Base-by-base conservation (phyloP, 202 grass and related monocot species). In the Panicum virgatum region DNA sequence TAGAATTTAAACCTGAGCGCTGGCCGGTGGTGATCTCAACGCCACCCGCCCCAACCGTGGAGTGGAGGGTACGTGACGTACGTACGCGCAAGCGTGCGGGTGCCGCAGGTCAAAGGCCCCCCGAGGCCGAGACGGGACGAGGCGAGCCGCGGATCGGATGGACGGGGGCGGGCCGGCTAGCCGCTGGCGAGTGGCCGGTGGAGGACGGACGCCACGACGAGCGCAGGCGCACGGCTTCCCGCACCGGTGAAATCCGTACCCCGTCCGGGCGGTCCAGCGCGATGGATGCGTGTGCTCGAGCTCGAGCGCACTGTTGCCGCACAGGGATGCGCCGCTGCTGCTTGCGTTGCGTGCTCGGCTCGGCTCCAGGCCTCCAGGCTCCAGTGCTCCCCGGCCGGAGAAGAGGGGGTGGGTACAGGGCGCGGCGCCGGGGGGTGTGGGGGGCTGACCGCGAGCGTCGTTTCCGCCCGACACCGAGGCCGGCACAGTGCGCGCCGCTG, bases 1-100 rank as follows among this genome's bases (percentile, higher is more conserved):
- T n/a, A n/a, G n/a, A n/a, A 73, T 58, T 85, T 85, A 77, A 83
- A 63, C 9, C 45, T 29, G 85, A 30, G 37, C 38, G 32, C 32
- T 34, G 32, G 32, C 32, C 32, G 32, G 32, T 34, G 77, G 48
- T 15, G 66, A 16, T 37, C 34, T 50, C 75, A 23, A 18, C 72
- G 23, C 59, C 26, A 3, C 39, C 30, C 30, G 1, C 2, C 77
- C 72, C 15, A 73, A 9, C 79, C 3, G n/a, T n/a, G n/a, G n/a
- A n/a, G 71, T 27, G 7, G 77, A 68, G 15, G 36, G 22, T 80
- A 80, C 77, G 77, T 80, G 77, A 68, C 77, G 77, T 66, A 19
- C 18, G 45, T 65, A 25, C 77, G 20, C n/a, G 62, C 61, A 69
- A 43, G 37, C 23, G 85, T 62, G 78, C 43, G n/a, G 75, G 6